Percentiles rank a stretch among this genome's conserved stretches.
Conservation (phyloP, 768 basidiomycete genomes). For the Tulasnella sp. region DNA sequence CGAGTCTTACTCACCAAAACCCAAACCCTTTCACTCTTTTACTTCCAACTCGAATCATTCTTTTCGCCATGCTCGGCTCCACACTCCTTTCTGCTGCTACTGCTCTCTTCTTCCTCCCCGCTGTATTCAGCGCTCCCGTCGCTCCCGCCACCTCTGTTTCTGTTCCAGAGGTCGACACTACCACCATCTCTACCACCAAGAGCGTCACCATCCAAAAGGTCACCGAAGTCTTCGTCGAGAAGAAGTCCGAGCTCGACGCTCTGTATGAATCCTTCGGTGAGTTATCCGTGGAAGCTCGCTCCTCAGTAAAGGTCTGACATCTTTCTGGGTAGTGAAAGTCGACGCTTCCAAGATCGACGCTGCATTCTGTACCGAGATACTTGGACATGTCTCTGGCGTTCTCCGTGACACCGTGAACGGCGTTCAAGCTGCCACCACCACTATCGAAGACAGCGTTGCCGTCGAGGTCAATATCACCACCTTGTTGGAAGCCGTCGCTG, state of each 20-base stretch:
- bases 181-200: conserved; percentile 6
- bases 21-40: conserved; percentile 7
- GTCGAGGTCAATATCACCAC: background rate
- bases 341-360: background rate
- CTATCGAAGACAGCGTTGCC: background rate
- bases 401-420: background rate
- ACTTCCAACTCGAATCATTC: conserved; percentile 8
- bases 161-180: background rate
- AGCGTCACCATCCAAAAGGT: background rate
- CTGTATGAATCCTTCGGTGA: background rate
- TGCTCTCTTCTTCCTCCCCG: conserved; percentile 10
- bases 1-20: conserved; percentile 1
- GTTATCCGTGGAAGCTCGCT: background rate
- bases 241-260: background rate
- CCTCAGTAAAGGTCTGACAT: background rate
- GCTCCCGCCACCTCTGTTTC: background rate
- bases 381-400: background rate
- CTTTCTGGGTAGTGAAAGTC: background rate
- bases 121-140: conserved; percentile 10
- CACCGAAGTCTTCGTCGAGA: background rate
- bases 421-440: background rate
- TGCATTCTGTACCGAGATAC: background rate
- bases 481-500: background rate
- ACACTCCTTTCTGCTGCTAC: conserved; percentile 21
- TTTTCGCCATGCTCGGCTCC: conserved; percentile 1